Percentiles rank a stretch among this genome's conserved stretches.
Conservation (phyloP, 371 early-diverging fungal genomes). For the Amoeboaphelidium protococcarum region DNA sequence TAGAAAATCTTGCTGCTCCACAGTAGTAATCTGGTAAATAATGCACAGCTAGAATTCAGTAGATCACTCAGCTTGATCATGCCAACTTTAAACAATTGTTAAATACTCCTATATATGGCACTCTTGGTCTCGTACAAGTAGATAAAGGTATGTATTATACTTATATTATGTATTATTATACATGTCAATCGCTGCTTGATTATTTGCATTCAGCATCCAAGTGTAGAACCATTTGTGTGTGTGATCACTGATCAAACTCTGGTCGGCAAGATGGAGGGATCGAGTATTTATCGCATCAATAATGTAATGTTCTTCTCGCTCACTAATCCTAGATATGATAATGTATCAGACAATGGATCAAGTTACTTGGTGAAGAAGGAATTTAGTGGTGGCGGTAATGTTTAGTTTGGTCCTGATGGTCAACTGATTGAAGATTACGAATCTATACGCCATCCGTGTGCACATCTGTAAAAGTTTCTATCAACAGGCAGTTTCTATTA, state of each 20-base stretch:
- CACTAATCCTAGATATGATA: conserved; percentile 5
- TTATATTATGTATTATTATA: too few relatives aligned
- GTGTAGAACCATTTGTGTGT: not conserved
- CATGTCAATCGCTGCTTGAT: too few relatives aligned
- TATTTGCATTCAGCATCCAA: too few relatives aligned
- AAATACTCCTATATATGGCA: not conserved
- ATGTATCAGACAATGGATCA: not conserved
- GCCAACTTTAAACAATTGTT: not conserved
- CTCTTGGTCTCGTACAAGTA: not conserved
- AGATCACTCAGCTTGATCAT: too few relatives aligned
- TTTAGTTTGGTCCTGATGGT: not conserved
- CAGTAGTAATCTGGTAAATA: too few relatives aligned
- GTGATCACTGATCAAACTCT: not conserved
- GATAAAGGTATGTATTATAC: not conserved
- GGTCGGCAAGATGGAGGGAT: conserved; percentile 9
- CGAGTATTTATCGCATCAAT: conserved; percentile 10
- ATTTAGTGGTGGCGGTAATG: not conserved
- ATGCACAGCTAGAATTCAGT: too few relatives aligned
- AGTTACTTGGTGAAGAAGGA: not conserved
- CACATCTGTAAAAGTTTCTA: conserved; percentile 13
- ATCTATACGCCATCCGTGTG: conserved; percentile 12
- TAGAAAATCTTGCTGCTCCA: too few relatives aligned
- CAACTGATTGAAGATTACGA: too few relatives aligned
- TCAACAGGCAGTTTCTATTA: conserved; percentile 19
- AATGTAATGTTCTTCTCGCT: conserved; percentile 12